Conservation (phyloP, 768 basidiomycete species). For the Boletus tylopilopsis region DNA sequence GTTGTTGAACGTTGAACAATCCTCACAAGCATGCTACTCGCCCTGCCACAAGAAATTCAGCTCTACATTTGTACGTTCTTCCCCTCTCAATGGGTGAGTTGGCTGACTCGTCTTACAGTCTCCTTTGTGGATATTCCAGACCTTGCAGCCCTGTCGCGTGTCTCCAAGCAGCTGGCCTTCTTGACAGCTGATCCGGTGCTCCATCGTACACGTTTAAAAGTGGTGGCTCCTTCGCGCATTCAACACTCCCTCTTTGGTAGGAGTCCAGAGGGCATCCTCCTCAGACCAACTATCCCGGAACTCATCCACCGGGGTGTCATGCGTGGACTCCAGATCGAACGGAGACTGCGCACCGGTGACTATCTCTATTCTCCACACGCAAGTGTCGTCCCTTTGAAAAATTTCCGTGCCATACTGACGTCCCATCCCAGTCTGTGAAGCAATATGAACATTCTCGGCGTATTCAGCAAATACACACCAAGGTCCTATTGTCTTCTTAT, state of each 20-base stretch:
- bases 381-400: conserved; percentile 9
- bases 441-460: conserved; percentile 61
- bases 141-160: conserved; percentile 48
- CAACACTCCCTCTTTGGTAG: conserved; percentile 61
- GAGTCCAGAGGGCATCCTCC: conserved; percentile 48
- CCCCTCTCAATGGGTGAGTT: background rate
- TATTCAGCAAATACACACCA: conserved; percentile 52
- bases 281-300: conserved; percentile 64
- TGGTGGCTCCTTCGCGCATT: conserved; percentile 65
- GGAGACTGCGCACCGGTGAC: conserved; percentile 60
- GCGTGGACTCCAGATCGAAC: conserved; percentile 61
- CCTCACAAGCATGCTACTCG: no score
- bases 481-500: conserved; percentile 49
- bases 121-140: conserved; percentile 75
- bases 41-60: conserved; percentile 53
- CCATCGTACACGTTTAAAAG: conserved; percentile 55
- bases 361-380: conserved; percentile 65
- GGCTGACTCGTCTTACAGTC: conserved; percentile 36
- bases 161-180: conserved; percentile 43
- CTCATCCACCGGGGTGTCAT: conserved; percentile 69
- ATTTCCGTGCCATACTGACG: conserved; percentile 5
- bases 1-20: no score
- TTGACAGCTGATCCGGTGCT: conserved; percentile 62
- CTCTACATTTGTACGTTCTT: conserved; percentile 53
- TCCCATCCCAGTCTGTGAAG: conserved; percentile 47